phyloP scores from a whole-genome alignment of 2,329 filamentous ascomycete species.

The Laburnicola sp. region DNA sequence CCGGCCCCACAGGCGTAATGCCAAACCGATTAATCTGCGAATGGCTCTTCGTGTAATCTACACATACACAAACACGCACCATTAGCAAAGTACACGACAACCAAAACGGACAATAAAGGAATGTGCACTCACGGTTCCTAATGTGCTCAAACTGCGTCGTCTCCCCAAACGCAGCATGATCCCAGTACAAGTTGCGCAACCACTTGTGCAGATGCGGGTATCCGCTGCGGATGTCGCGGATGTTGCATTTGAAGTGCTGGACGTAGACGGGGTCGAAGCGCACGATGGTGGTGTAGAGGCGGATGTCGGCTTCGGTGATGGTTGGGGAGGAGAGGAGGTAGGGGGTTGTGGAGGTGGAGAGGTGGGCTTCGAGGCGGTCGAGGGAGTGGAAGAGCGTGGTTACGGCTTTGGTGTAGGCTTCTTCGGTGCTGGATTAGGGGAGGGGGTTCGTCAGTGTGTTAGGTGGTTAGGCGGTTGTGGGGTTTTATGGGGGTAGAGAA shows the following conservation, averaged over 20 bases:
- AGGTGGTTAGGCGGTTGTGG: neutral
- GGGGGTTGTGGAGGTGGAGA: conserved; percentile 48
- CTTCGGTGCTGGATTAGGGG: conserved; percentile 44
- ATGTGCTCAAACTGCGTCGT: conserved; percentile 96
- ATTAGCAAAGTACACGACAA: neutral
- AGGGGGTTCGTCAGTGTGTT: neutral
- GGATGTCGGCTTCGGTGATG: conserved; percentile 55
- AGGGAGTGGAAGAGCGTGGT: conserved; percentile 53
- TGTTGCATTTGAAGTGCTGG: conserved; percentile 74
- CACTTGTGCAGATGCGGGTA: conserved; percentile 81
- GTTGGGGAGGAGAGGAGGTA: conserved; percentile 51
- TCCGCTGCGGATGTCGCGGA: conserved; percentile 79
- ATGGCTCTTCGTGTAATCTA: conserved; percentile 66
- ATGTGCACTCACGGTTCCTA: conserved; percentile 61
- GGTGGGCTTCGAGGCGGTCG: conserved; percentile 51
- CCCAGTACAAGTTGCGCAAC: conserved; percentile 86
- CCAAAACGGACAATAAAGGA: neutral
- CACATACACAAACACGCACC: neutral
- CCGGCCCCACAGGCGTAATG: conserved; percentile 83
- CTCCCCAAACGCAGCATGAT: conserved; percentile 71
- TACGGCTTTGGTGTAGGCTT: conserved; percentile 54
- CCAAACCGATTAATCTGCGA: conserved; percentile 65
- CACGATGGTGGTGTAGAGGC: conserved; percentile 63
- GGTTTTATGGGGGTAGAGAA: neutral
- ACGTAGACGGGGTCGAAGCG: conserved; percentile 61